Conservation (phyloP, 352 stramenopile genomes). For the Pythium vanterpoolii region DNA sequence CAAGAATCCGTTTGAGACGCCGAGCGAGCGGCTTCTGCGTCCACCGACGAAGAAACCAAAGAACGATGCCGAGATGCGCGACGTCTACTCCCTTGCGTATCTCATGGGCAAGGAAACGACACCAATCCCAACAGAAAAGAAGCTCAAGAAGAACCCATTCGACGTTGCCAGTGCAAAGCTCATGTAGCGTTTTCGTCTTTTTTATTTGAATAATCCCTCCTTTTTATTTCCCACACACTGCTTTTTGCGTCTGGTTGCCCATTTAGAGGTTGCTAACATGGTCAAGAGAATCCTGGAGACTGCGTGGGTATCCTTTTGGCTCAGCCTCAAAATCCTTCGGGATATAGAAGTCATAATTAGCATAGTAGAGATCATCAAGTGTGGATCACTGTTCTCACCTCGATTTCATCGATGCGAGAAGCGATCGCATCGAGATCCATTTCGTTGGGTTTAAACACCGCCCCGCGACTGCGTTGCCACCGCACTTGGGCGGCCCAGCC, state of each 20-base stretch:
- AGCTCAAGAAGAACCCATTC: constrained; percentile 34
- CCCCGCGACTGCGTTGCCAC: constrained; percentile 69
- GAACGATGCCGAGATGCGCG: constrained; percentile 35
- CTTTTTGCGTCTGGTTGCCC: not conserved
- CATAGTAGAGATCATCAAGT: not conserved
- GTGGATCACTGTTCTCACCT: constrained; percentile 29
- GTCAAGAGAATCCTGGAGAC: constrained; percentile 56
- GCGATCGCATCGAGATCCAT: constrained; percentile 52
- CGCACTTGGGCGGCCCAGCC: constrained; percentile 76
- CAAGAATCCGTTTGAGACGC: constrained; percentile 67
- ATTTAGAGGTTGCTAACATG: constrained; percentile 27
- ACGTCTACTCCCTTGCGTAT: constrained; percentile 71
- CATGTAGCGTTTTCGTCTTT: constrained; percentile 44
- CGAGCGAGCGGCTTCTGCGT: constrained; percentile 52
- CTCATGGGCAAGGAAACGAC: constrained; percentile 36
- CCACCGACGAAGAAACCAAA: constrained; percentile 12
- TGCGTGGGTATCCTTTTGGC: constrained; percentile 53
- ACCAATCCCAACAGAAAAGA: constrained; percentile 13
- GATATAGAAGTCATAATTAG: not conserved
- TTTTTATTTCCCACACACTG: not conserved
- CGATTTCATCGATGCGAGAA: constrained; percentile 48
- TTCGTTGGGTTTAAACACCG: constrained; percentile 44
- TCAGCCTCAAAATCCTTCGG: constrained; percentile 56
- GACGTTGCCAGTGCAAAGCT: constrained; percentile 64
- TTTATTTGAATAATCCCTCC: constrained; percentile 2